Percentiles rank a stretch among this genome's conserved stretches.
These are phyloP conservation scores for Fusarium torulosum DNA, from an alignment of 2,329 filamentous ascomycete genomes.

Conservation along the genomic window DNA sequence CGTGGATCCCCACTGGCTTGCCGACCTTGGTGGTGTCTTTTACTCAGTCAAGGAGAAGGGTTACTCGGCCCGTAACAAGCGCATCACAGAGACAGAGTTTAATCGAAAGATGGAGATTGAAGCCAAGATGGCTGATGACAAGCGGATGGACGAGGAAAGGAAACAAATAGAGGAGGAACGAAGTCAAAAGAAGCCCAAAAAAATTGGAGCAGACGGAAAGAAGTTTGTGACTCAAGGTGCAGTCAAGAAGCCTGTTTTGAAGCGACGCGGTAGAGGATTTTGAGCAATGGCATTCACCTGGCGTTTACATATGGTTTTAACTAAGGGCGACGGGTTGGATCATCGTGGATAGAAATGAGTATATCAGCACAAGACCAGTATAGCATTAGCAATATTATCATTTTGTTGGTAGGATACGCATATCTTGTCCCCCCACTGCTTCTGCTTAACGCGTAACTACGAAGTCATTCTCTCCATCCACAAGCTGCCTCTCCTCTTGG, in stretches of 20 bases:
- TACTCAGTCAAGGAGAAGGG: slow-evolving; percentile 98
- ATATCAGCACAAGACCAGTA: not conserved
- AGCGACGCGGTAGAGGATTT: slow-evolving; percentile 67
- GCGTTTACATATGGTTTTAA: slow-evolving; percentile 5
- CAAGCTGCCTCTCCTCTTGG: slow-evolving; percentile 72
- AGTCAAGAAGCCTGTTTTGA: slow-evolving; percentile 71
- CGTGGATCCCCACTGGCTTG: slow-evolving; percentile 97
- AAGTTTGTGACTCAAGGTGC: slow-evolving; percentile 72
- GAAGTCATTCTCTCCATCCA: slow-evolving; percentile 78
- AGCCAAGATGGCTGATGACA: slow-evolving; percentile 89
- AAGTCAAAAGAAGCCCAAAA: slow-evolving; percentile 56
- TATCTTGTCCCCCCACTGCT: not conserved
- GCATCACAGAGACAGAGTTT: slow-evolving; percentile 90
- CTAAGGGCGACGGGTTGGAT: slow-evolving; percentile 1
- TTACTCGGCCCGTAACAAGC: slow-evolving; percentile 87
- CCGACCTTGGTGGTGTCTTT: slow-evolving; percentile 95
- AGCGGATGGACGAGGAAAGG: slow-evolving; percentile 73
- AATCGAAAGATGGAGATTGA: slow-evolving; percentile 95
- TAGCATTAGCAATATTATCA: not conserved
- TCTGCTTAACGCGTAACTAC: slow-evolving; percentile 59
- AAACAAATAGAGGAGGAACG: slow-evolving; percentile 64
- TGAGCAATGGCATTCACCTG: slow-evolving; percentile 47
- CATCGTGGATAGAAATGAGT: not conserved
- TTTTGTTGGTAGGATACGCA: not conserved
- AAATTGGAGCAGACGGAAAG: slow-evolving; percentile 56